phyloP scores from a whole-genome alignment of 805 yeast species.

The Candida ipomoeae region DNA sequence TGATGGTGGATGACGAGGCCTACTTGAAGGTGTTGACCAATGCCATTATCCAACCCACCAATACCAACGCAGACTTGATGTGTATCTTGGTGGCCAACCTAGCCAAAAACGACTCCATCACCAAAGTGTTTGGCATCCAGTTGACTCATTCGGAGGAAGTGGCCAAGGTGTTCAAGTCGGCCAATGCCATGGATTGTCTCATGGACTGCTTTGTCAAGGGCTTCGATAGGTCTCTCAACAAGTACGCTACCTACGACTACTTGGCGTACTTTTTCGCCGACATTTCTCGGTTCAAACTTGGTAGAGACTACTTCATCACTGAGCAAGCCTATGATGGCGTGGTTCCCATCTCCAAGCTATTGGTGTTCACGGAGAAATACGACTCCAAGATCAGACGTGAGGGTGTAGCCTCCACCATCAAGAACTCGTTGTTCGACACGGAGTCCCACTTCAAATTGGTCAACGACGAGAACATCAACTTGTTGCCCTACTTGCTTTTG shows the following conservation, averaged over 20 bases:
- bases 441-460: conserved; percentile 59
- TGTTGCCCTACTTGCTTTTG: conserved; percentile 74
- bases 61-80: conserved; percentile 73
- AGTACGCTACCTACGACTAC: conserved; percentile 73
- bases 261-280: conserved; percentile 88
- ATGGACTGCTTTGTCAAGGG: conserved; percentile 91
- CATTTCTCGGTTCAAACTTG: conserved; percentile 66
- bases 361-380: conserved; percentile 78
- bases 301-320: conserved; percentile 74
- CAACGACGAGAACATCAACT: conserved; percentile 58
- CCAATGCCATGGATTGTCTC: conserved; percentile 65
- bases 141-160: conserved; percentile 35
- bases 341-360: conserved; percentile 74
- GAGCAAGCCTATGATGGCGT: conserved; percentile 70
- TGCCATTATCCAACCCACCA: conserved; percentile 50
- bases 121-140: conserved; percentile 43
- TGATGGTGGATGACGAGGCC: conserved; percentile 60
- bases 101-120: conserved; percentile 70
- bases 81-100: conserved; percentile 81
- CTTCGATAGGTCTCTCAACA: conserved; percentile 63
- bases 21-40: conserved; percentile 48
- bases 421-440: conserved; percentile 81
- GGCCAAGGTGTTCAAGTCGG: conserved; percentile 49
- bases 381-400: conserved; percentile 78
- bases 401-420: conserved; percentile 90